Conservation (phyloP, 75 land plant species). For the Cupressus sempervirens region DNA sequence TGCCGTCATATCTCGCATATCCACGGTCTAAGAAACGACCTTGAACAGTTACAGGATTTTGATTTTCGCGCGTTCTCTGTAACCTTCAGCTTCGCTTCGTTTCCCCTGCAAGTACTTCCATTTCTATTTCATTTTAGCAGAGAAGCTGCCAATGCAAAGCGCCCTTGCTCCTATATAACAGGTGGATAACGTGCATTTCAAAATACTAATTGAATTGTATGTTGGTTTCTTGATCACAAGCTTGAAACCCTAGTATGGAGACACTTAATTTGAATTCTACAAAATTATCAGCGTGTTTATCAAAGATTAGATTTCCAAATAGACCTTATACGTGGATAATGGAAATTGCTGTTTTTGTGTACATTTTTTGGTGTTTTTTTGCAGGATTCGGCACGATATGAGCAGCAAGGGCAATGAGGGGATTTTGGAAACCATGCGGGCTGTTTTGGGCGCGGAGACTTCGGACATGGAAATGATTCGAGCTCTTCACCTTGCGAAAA, state of each 20-base stretch:
- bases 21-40: neutral
- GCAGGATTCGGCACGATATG: constrained; percentile 23
- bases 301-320: neutral
- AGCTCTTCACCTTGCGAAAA: constrained; percentile 80
- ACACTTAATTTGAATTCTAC: neutral
- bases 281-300: neutral
- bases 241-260: neutral
- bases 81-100: neutral
- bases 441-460: constrained; percentile 58
- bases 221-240: too few relatives aligned
- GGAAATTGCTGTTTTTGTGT: neutral
- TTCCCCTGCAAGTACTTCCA: neutral
- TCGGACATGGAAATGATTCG: constrained; percentile 88
- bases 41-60: neutral
- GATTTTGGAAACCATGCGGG: constrained; percentile 47
- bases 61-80: constrained; percentile 10
- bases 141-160: neutral
- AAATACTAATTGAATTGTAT: too few relatives aligned
- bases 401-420: constrained; percentile 49
- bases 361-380: neutral
- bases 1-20: neutral
- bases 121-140: neutral
- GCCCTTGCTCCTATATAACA: neutral
- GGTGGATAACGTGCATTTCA: neutral
- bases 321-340: neutral